These are phyloP conservation scores for Penicillium sumatraense DNA, from an alignment of 2,329 filamentous ascomycete genomes.

Conservation along the genomic window DNA sequence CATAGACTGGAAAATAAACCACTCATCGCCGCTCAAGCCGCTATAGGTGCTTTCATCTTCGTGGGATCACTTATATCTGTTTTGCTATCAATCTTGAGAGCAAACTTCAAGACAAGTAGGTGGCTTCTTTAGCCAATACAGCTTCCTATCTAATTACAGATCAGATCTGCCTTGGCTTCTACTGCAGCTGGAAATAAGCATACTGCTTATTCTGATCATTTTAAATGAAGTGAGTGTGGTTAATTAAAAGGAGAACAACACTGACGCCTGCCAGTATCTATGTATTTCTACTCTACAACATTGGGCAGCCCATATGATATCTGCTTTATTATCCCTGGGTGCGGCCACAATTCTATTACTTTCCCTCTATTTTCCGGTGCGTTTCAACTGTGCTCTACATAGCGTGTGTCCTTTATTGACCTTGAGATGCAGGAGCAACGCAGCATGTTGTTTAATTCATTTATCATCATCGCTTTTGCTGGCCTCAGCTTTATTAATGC, in stretches of 20 bases:
- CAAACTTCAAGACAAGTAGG: neutral
- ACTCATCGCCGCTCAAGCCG: neutral
- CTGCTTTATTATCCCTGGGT: conserved; percentile 8
- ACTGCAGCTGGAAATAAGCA: conserved; percentile 2
- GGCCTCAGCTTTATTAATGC: conserved; percentile 9
- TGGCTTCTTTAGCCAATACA: too few relatives aligned
- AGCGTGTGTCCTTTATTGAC: neutral
- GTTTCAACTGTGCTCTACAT: neutral
- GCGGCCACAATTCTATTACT: conserved; percentile 4
- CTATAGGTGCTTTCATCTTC: neutral
- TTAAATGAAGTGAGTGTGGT: conserved; percentile 10
- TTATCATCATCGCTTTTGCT: conserved; percentile 5
- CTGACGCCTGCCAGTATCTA: conserved; percentile 7
- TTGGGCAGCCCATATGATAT: conserved; percentile 4
- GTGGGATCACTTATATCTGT: neutral
- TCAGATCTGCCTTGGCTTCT: neutral
- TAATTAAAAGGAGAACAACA: neutral
- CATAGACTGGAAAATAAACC: neutral
- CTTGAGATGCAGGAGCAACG: conserved; percentile 3
- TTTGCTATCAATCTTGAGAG: neutral
- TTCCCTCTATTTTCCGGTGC: conserved; percentile 8
- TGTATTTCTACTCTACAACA: conserved; percentile 7
- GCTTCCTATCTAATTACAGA: neutral
- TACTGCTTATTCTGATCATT: conserved; percentile 2
- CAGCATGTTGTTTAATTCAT: conserved; percentile 7